These are phyloP conservation scores for Penicillium glabrum DNA, from an alignment of 2,329 filamentous ascomycete genomes.

Conservation along the genomic window DNA sequence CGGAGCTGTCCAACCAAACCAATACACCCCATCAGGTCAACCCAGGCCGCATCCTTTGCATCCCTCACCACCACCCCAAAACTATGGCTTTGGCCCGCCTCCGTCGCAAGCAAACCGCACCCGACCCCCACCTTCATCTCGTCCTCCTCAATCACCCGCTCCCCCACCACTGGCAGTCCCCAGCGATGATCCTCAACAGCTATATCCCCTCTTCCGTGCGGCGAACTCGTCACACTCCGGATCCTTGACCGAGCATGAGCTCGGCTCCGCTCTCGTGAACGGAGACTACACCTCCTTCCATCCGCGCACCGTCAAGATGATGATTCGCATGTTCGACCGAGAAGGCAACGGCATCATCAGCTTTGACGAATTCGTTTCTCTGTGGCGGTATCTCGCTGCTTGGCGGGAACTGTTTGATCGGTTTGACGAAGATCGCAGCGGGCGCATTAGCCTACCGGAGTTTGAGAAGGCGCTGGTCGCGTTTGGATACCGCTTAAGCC, in stretches of 20 bases:
- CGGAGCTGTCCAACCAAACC: conserved; percentile 16
- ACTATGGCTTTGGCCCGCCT: conserved; percentile 52
- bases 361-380: conserved; percentile 92
- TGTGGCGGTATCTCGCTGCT: conserved; percentile 93
- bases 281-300: conserved; percentile 96
- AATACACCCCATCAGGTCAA: conserved; percentile 7
- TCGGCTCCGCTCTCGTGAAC: conserved; percentile 89
- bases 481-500: conserved; percentile 88
- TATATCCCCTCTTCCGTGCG: conserved; percentile 83
- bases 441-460: conserved; percentile 81
- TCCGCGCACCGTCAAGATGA: conserved; percentile 91
- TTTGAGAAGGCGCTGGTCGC: conserved; percentile 88
- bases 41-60: conserved; percentile 38
- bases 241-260: conserved; percentile 79
- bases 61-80: conserved; percentile 44
- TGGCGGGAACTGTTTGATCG: conserved; percentile 95
- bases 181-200: conserved; percentile 56
- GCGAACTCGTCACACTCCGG: conserved; percentile 80
- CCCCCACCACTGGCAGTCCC: conserved; percentile 50
- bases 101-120: conserved; percentile 53
- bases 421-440: conserved; percentile 84
- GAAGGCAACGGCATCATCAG: conserved; percentile 86
- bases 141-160: conserved; percentile 66
- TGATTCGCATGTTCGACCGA: conserved; percentile 99
- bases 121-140: conserved; percentile 58